Conservation (phyloP, 495 filamentous ascomycete species). For the Lepidopterella palustris region DNA sequence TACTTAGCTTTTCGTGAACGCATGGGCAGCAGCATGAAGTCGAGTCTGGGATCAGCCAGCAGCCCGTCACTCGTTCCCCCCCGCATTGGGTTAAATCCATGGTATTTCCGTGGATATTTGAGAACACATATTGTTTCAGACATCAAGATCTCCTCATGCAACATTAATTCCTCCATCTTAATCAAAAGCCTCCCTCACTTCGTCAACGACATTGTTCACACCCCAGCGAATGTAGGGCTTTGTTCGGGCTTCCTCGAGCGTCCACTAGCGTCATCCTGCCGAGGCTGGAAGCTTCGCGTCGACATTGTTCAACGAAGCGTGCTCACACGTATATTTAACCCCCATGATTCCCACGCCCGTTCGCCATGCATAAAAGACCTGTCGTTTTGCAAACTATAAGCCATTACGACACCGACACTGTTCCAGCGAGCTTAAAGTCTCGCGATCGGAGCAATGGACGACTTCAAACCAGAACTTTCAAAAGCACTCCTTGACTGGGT, state of each 20-base stretch:
- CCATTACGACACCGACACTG: conserved; percentile 3
- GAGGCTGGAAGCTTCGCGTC: conserved; percentile 11
- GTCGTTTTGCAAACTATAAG: conserved; percentile 9
- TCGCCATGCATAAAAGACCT: conserved; percentile 24
- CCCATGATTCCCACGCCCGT: conserved; percentile 8
- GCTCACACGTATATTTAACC: conserved; percentile 1
- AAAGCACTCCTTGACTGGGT: conserved; percentile 53
- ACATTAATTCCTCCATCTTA: neutral
- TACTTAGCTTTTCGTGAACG: no score
- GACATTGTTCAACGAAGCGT: conserved; percentile 1
- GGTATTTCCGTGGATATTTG: no score
- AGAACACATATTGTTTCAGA: conserved; percentile 18
- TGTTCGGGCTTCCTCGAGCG: conserved; percentile 1
- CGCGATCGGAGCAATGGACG: conserved; percentile 19
- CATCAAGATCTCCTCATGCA: conserved; percentile 13
- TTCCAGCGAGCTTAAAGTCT: conserved; percentile 8
- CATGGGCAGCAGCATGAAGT: no score
- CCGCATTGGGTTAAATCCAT: no score
- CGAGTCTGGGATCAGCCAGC: no score
- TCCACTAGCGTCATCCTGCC: conserved; percentile 16
- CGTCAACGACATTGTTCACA: neutral
- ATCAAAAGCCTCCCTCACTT: neutral
- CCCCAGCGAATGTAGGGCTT: neutral
- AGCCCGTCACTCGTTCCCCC: no score
- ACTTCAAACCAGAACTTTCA: conserved; percentile 29